Evolutionary conservation across 2,329 filamentous ascomycete species (phyloP), one percentile per base, ranked within the genome.

Genomic region (Fusarium sp.): DNA sequence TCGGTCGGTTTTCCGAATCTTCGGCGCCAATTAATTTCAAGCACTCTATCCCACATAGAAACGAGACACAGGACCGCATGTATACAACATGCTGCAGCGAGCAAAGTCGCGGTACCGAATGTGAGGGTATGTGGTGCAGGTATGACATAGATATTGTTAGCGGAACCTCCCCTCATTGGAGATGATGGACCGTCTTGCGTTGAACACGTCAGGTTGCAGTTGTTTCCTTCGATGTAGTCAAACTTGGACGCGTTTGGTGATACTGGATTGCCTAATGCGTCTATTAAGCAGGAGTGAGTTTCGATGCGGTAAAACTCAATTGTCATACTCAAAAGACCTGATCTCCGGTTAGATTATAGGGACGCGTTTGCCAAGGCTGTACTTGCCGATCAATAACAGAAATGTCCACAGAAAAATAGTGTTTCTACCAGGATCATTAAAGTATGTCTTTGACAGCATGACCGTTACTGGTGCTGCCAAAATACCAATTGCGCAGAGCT

Each of bases 391-490:
- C 18, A 93, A 83, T 35, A 92, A 81, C 6, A 93, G 81, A 8
- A 85, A 84, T 1, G 90, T 90, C 91, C 91, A 93, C 1, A 91
- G 39, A 73, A 92, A 93, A 61, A 93, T 92, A 49, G 88, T 87
- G 70, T 92, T 92, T 41, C 91, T 85, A 5, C 90, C 90, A 0
- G 88, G 89, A 28, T 88, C 86, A 59, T 89, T 85, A 77, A 92
- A 92, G 77, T 93, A 93, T 0, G 90, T 93, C 22, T 81, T 81
- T 4, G 90, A 92, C 48, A 90, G 79, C 69, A 87, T 85, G 28
- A 91, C 90, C 0, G 90, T 91, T 0, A 90, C 85, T 0, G 91
- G 91, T 8, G 89, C 91, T 3, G 90, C 89, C 8, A 93, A 75
- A 22, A 92, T 90, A 18, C 90, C 91, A 42, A 93, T 90, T 0